Percentiles rank a stretch among this genome's conserved stretches.
phyloP scores from a whole-genome alignment of 225 moss, liverwort and hornwort genomes.

The Bryum argenteum region DNA sequence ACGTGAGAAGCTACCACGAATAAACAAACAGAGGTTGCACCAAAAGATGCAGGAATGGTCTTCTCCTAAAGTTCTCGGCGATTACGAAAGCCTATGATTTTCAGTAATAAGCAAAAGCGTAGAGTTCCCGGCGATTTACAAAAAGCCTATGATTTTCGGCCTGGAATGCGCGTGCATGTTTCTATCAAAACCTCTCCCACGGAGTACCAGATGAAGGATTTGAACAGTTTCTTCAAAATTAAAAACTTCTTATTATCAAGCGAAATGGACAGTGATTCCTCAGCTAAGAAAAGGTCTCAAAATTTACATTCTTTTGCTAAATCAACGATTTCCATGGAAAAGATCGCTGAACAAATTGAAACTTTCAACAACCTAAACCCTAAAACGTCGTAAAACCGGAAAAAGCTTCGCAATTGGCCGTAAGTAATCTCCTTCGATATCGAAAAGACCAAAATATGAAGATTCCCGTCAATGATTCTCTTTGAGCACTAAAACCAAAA shows the following conservation, averaged over 20 bases:
- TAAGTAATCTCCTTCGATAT: neutral
- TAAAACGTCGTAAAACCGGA: conserved; percentile 14
- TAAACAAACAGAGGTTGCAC: too few species aligned
- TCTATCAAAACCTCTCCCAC: too few species aligned
- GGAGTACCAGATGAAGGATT: too few species aligned
- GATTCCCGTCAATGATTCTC: neutral
- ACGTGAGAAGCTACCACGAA: too few species aligned
- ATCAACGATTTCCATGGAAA: neutral
- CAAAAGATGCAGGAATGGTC: too few species aligned
- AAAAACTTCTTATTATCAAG: neutral
- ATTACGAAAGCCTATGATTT: too few species aligned
- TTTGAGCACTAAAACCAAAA: neutral
- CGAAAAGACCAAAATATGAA: neutral
- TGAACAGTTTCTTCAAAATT: too few species aligned
- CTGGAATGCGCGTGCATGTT: too few species aligned
- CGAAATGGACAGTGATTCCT: neutral
- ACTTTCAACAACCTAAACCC: neutral
- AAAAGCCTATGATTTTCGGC: too few species aligned
- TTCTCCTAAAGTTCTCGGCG: too few species aligned
- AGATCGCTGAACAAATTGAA: neutral
- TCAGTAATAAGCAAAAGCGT: too few species aligned
- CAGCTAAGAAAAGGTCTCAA: neutral
- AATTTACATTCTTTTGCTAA: neutral
- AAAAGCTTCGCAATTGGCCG: neutral
- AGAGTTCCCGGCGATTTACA: too few species aligned